Conservation (phyloP, 129 eudicot species). For the Artemisia argyi region DNA sequence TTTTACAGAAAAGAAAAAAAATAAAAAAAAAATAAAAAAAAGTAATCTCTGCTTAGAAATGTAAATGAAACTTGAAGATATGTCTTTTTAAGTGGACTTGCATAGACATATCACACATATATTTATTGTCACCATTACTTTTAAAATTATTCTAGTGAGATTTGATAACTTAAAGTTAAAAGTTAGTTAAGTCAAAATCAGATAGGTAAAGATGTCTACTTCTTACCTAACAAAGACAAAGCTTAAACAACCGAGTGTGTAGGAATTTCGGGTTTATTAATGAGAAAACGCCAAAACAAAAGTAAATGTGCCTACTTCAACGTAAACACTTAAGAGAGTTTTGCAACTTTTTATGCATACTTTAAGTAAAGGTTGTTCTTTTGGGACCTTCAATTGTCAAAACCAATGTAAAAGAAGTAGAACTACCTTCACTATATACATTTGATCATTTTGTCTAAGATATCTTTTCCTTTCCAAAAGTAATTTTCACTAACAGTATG, state of each 20-base stretch:
- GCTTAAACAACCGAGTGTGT: background rate
- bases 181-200: background rate
- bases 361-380: slow-evolving; percentile 3
- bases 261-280: background rate
- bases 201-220: background rate
- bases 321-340: slow-evolving; percentile 8
- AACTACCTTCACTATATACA: background rate
- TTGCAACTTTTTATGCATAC: slow-evolving; percentile 21
- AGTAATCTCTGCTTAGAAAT: no score
- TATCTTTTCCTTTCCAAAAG: no score
- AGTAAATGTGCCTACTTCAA: background rate
- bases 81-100: no score
- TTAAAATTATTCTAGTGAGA: no score
- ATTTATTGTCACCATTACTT: no score
- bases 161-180: background rate
- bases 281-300: background rate
- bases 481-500: no score
- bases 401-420: slow-evolving; percentile 1
- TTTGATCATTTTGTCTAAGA: no score
- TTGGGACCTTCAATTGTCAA: slow-evolving; percentile 28
- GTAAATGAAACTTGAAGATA: no score
- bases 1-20: no score
- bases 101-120: no score
- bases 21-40: no score
- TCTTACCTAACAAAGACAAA: background rate